phyloP scores from a whole-genome alignment of 2,329 filamentous ascomycete genomes.

The Penicillium rolfsii region DNA sequence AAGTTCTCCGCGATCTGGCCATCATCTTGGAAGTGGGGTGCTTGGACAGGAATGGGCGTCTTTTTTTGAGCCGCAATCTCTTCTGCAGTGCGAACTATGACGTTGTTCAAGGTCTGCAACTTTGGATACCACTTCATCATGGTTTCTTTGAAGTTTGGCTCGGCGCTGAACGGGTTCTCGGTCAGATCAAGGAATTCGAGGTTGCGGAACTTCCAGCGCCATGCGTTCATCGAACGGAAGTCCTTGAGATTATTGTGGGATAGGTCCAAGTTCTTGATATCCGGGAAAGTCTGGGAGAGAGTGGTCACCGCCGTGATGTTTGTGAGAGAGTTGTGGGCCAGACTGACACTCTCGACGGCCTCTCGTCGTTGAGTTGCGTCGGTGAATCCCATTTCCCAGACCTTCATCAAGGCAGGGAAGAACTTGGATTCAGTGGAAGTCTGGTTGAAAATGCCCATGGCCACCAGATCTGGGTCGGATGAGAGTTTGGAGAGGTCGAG shows the following conservation, averaged over 20 bases:
- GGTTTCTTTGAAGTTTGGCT: slow-evolving; percentile 66
- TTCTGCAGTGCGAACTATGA: slow-evolving; percentile 72
- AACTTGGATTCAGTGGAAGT: slow-evolving; percentile 78
- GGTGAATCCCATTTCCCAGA: slow-evolving; percentile 78
- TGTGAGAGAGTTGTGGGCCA: slow-evolving; percentile 77
- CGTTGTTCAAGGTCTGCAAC: slow-evolving; percentile 74
- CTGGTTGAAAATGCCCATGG: slow-evolving; percentile 74
- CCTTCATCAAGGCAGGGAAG: slow-evolving; percentile 87
- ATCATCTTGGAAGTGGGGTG: slow-evolving; percentile 74
- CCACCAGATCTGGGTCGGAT: slow-evolving; percentile 70
- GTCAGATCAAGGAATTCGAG: slow-evolving; percentile 80
- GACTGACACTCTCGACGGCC: slow-evolving; percentile 77
- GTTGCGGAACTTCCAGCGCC: slow-evolving; percentile 76
- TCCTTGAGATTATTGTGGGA: slow-evolving; percentile 78
- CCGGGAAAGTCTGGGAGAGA: slow-evolving; percentile 77
- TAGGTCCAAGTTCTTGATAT: slow-evolving; percentile 85
- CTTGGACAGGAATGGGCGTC: slow-evolving; percentile 64
- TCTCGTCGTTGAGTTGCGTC: slow-evolving; percentile 72
- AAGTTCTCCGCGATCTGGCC: slow-evolving; percentile 75
- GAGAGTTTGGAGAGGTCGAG: slow-evolving; percentile 80
- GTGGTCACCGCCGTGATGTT: slow-evolving; percentile 73
- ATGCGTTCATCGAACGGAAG: slow-evolving; percentile 69
- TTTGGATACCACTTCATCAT: slow-evolving; percentile 82
- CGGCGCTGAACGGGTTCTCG: slow-evolving; percentile 72
- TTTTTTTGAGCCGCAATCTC: slow-evolving; percentile 64